phyloP scores from a whole-genome alignment of 345 rosid genomes.

The Eucalyptus virginea region DNA sequence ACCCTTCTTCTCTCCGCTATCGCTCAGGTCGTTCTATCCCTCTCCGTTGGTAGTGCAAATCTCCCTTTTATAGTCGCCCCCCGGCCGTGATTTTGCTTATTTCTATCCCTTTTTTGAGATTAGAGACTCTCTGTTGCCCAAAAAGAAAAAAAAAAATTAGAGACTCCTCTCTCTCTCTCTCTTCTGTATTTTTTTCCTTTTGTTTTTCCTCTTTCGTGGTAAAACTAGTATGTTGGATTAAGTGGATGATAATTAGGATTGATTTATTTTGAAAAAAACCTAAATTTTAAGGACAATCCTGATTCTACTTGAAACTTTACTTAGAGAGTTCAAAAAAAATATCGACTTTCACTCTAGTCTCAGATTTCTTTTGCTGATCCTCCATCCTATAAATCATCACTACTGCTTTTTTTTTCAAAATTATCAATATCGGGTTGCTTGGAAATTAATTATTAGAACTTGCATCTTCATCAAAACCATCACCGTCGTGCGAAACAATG shows the following conservation, averaged over 20 bases:
- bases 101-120: background rate
- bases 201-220: background rate
- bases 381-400: background rate
- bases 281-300: background rate
- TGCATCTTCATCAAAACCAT: background rate
- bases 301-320: background rate
- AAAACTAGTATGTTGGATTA: background rate
- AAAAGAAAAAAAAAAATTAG: background rate
- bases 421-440: accelerated
- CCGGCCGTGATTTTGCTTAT: background rate
- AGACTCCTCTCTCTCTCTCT: background rate
- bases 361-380: accelerated
- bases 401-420: background rate
- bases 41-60: background rate
- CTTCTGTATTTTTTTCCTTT: background rate
- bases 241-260: background rate
- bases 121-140: background rate
- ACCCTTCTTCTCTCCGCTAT: background rate
- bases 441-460: background rate
- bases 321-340: accelerated
- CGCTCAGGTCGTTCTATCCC: background rate
- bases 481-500: background rate
- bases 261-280: background rate
- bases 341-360: background rate
- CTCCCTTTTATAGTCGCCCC: background rate